Base-by-base conservation (phyloP, 805 yeast genomes). In the Metschnikowia santaceciliae region DNA sequence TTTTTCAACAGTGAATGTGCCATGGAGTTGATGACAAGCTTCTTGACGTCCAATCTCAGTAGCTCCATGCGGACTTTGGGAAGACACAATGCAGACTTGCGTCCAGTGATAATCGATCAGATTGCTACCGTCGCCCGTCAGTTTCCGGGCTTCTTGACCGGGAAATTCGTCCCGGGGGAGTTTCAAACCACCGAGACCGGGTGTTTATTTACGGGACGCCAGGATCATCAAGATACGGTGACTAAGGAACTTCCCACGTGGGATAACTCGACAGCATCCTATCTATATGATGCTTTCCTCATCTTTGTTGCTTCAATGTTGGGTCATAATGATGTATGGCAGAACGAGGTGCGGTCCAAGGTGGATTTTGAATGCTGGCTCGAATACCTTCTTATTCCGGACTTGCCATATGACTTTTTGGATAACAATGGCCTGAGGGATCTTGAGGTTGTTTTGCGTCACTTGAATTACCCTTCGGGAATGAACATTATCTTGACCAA, bases 81-180 rank as follows among this genome's bases (percentile, higher is more conserved):
- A 2, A 78, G 96, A 61, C 97, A 91, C 62, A 89, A 88, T 61
- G 88, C 96, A 1, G 81, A 78, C 2, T 71, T 90, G 53, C 82
- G 86, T 46, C 83, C 86, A 0, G 60, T 68, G 0, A 81, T 90
- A 20, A 66, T 80, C 46, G 66, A 72, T 3, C 80, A 81, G 47
- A 68, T 83, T 43, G 67, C 72, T 2, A 57, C 60, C 0, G 55
- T 84, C n/a, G 70, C 84, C 1, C 66, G 71, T 23, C 65, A 69
- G 7, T 63, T 82, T 7, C 81, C 86, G 0, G 49, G 42, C 0
- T 56, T 60, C 32, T 75, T 75, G 1, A 58, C 62, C 14, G 22
- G 2, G 52, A 57, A 6, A 68, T 80, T 55, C 17, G 60, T 67
- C 3, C 76, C 76, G 0, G 66, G 78, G 5, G 62, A 66, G 42